Evolutionary conservation across 2,329 filamentous ascomycete genomes (phyloP).

Genomic region (Colletotrichum phormii): DNA sequence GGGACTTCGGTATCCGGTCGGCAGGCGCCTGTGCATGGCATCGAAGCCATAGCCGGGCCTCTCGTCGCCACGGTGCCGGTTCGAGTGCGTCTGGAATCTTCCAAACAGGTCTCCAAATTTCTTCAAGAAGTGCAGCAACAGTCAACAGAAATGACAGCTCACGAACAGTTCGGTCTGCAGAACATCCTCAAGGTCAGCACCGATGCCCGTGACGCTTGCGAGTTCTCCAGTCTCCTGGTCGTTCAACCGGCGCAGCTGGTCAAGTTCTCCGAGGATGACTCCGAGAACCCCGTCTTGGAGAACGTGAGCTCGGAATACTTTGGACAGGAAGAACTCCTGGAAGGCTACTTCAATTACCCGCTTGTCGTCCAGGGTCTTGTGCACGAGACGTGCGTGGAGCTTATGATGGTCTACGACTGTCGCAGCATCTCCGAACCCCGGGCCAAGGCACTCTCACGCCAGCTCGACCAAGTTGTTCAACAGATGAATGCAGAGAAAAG

Average conservation of each 20-base stretch:
- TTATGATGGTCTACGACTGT: constrained; percentile 1
- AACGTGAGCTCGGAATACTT: constrained; percentile 2
- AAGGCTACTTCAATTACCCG: constrained; percentile 18
- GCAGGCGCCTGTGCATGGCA: constrained; percentile 38
- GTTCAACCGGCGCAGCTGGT: constrained; percentile 31
- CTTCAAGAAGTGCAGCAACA: constrained; percentile 38
- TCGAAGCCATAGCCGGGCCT: constrained; percentile 41
- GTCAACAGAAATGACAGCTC: constrained; percentile 31
- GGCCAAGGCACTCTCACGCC: constrained; percentile 14
- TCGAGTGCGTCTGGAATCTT: constrained; percentile 15
- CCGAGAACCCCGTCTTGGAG: neutral
- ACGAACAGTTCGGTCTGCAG: constrained; percentile 40
- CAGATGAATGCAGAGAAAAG: constrained; percentile 1
- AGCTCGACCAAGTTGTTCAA: constrained; percentile 23
- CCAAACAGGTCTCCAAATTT: constrained; percentile 34
- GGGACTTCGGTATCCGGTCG: constrained; percentile 42
- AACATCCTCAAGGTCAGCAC: constrained; percentile 37
- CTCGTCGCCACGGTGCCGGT: constrained; percentile 40
- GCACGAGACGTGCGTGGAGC: neutral
- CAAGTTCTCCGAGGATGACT: constrained; percentile 10
- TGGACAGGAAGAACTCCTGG: constrained; percentile 6
- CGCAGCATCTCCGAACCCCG: neutral
- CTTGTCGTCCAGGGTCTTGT: neutral
- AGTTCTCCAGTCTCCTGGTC: constrained; percentile 34
- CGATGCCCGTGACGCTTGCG: constrained; percentile 29